phyloP scores from a whole-genome alignment of 2,329 filamentous ascomycete genomes.

The Juglanconis juglandina region DNA sequence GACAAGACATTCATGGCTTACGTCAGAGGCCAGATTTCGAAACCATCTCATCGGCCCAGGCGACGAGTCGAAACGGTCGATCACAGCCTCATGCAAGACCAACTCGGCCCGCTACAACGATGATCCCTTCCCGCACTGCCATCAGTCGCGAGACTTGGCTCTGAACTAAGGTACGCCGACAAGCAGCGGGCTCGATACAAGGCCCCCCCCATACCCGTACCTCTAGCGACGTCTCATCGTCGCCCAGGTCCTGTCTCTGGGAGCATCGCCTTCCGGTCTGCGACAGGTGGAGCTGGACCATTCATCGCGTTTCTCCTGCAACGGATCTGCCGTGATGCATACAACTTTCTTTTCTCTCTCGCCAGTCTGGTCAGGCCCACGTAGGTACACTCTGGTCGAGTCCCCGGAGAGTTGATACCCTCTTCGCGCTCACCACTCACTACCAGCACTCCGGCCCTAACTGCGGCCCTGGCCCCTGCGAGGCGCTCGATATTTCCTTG shows the following conservation, averaged over 20 bases:
- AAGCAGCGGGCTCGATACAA: slow-evolving; percentile 1
- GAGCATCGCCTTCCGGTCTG: slow-evolving; percentile 22
- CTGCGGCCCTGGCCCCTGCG: too few species aligned
- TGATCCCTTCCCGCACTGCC: slow-evolving; percentile 7
- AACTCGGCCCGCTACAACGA: slow-evolving; percentile 5
- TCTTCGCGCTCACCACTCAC: not conserved
- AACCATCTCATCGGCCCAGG: not conserved
- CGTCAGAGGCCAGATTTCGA: slow-evolving; percentile 2
- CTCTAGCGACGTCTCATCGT: slow-evolving; percentile 23
- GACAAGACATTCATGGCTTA: not conserved
- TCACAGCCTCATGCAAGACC: slow-evolving; percentile 7
- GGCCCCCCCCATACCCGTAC: slow-evolving; percentile 8
- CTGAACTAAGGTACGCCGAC: slow-evolving; percentile 11
- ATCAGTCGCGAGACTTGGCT: slow-evolving; percentile 15
- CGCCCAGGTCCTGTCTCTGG: slow-evolving; percentile 21
- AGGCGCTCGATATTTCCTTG: not conserved
- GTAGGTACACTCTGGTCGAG: not conserved
- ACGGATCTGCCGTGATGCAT: slow-evolving; percentile 4
- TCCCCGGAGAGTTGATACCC: not conserved
- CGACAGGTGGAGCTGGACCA: slow-evolving; percentile 22
- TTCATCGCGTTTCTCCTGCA: slow-evolving; percentile 21
- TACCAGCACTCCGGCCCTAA: not conserved
- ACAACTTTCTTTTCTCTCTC: not conserved
- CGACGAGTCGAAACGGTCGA: slow-evolving; percentile 7
- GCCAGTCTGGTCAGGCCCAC: not conserved